Evolutionary conservation across 768 basidiomycete genomes (phyloP).

Genomic region (Porphyrellus cyaneotinctus): DNA sequence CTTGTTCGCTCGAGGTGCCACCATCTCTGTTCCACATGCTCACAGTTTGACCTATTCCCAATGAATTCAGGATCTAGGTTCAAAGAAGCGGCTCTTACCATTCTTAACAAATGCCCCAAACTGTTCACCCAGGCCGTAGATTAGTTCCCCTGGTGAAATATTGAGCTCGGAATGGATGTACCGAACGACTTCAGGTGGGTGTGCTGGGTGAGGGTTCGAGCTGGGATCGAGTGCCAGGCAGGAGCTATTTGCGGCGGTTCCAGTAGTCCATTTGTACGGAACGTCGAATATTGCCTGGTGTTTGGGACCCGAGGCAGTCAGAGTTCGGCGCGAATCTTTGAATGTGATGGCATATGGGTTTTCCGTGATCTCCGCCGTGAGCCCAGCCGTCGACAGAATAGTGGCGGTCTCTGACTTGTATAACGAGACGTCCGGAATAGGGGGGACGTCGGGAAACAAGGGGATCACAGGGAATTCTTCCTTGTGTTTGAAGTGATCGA

Average conservation of each 20-base stretch:
- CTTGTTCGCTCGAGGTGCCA: constrained; percentile 66
- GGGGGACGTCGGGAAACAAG: constrained; percentile 58
- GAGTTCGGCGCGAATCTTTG: constrained; percentile 36
- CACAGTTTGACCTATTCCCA: constrained; percentile 46
- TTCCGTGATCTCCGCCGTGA: constrained; percentile 50
- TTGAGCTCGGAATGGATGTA: constrained; percentile 59
- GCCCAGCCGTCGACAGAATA: constrained; percentile 42
- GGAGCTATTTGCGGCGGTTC: constrained; percentile 50
- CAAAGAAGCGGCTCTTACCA: constrained; percentile 40
- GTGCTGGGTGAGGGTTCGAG: constrained; percentile 50
- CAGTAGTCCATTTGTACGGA: constrained; percentile 49
- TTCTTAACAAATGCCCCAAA: constrained; percentile 76
- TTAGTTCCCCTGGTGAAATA: constrained; percentile 62
- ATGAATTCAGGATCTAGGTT: constrained; percentile 13
- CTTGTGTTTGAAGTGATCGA: constrained; percentile 48
- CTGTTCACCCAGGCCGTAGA: constrained; percentile 74
- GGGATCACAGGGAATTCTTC: constrained; percentile 47
- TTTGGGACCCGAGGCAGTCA: constrained; percentile 43
- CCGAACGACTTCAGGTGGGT: constrained; percentile 40
- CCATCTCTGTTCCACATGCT: constrained; percentile 75
- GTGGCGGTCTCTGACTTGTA: constrained; percentile 20
- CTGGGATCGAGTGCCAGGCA: constrained; percentile 54
- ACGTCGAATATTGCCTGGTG: constrained; percentile 56
- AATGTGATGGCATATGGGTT: constrained; percentile 63
- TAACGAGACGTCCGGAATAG: constrained; percentile 43